phyloP scores from a whole-genome alignment of 2,329 filamentous ascomycete genomes.

The Apiospora malaysiana region DNA sequence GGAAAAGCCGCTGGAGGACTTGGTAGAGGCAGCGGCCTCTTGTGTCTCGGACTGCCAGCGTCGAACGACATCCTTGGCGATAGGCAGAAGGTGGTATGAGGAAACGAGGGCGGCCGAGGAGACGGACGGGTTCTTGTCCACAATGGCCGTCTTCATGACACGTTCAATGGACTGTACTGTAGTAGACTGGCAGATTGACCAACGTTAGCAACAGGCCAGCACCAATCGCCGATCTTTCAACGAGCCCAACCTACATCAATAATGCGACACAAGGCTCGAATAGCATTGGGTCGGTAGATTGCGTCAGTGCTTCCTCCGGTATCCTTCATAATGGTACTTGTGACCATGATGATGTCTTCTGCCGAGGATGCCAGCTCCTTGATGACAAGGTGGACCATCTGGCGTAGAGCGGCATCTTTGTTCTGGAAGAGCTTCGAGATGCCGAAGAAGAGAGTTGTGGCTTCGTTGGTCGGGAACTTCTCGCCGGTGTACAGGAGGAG shows the following conservation, averaged over 20 bases:
- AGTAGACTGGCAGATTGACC: conserved; percentile 65
- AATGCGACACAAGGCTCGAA: conserved; percentile 92
- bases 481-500: conserved; percentile 96
- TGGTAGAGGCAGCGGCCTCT: conserved; percentile 89
- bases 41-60: conserved; percentile 99
- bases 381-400: conserved; percentile 98
- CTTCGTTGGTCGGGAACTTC: conserved; percentile 95
- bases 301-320: conserved; percentile 94
- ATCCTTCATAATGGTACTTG: conserved; percentile 99
- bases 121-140: conserved; percentile 98
- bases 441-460: conserved; percentile 96
- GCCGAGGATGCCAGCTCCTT: conserved; percentile 96
- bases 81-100: conserved; percentile 95
- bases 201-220: not conserved
- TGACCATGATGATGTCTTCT: conserved; percentile 99
- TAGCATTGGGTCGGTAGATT: conserved; percentile 93
- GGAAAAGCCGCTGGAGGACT: conserved; percentile 88
- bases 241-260: conserved; percentile 74
- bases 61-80: conserved; percentile 92
- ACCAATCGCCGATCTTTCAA: not conserved
- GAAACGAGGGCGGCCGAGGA: conserved; percentile 95
- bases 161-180: conserved; percentile 98
- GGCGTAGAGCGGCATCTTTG: conserved; percentile 95
- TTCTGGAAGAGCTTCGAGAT: conserved; percentile 99
- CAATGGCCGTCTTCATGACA: conserved; percentile 98